Evolutionary conservation across 1,139 yeast genomes (phyloP), one percentile per base, ranked within the genome.

Genomic region (Starmera stellimalicola): DNA sequence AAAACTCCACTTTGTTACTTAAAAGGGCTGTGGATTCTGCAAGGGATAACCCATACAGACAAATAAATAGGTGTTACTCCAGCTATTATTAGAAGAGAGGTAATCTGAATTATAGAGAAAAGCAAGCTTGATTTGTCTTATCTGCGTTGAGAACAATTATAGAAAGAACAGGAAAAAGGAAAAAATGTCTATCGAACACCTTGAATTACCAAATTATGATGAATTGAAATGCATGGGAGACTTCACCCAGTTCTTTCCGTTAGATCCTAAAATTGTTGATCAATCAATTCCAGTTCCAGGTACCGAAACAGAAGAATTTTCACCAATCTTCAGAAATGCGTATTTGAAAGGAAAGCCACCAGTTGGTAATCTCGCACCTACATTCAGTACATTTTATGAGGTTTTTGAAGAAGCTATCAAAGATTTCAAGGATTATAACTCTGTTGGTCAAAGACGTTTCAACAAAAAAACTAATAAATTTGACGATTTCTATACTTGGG

Each of bases 271-370:
- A 6, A 20, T 35, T 18, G 39, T 40, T 4, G 47, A 45, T 27
- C 39, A 39, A 16, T 46, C 52, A 3, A 31, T 26, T 3, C 41
- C 51, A 5, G 30, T 50, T 10, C 44, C 50, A 4, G 38, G 50
- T 24, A 35, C 47, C 6, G 39, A 43, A 27, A 42, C 45, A 3
- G 37, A 56, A 8, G 75, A 73, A 2, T 65, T 40, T 45, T 67
- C 73, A 5, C 49, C 65, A 9, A 40, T 70, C 15, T 70, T 67
- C 47, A 54, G 74, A 44, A 70, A 70, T 45, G 50, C 41, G 3
- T 53, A 37, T 16, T 22, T 39, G 36, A 54, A 22, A 43, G 55
- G n/a, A 33, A 39, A 41, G 18, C 58, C 39, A 10, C 41, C 66
- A 33, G 47, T 59, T 18, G 47, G 51, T 11, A 57, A 60, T 9